Evolutionary conservation across 176 grass and related monocot species (phyloP).

Genomic region (Panicum miliaceum): DNA sequence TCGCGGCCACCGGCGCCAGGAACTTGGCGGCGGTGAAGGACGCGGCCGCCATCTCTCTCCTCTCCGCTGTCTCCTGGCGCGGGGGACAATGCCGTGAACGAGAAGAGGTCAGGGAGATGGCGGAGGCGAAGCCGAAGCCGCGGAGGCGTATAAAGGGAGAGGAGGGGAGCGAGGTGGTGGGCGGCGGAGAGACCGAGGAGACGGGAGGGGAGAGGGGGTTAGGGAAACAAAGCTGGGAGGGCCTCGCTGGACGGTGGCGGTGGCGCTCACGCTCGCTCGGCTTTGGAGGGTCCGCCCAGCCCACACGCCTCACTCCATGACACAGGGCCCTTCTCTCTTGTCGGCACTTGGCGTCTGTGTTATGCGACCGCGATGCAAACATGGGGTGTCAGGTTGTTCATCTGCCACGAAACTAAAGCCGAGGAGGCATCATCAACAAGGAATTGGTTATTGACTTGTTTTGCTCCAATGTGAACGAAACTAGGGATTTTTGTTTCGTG

Average conservation of each 20-base stretch:
- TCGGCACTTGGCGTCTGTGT: not conserved
- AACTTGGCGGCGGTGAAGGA: slow-evolving; percentile 87
- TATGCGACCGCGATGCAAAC: not conserved
- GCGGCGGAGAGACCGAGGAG: slow-evolving; percentile 59
- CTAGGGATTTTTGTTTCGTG: not conserved
- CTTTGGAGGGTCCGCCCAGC: slow-evolving; percentile 37
- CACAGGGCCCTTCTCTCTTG: not conserved
- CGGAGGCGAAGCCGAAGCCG: slow-evolving; percentile 18
- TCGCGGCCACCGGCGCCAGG: slow-evolving; percentile 54
- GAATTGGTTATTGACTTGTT: not conserved
- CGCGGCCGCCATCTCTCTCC: slow-evolving; percentile 45
- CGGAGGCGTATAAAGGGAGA: slow-evolving; percentile 50
- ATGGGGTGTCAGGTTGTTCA: not conserved
- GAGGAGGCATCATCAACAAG: not conserved
- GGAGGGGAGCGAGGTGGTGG: not conserved
- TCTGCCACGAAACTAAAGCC: not conserved
- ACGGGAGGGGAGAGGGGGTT: not conserved
- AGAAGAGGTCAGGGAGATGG: not conserved
- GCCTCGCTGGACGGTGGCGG: not conserved
- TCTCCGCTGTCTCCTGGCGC: not conserved
- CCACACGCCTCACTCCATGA: not conserved
- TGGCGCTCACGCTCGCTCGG: not conserved
- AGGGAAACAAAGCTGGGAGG: slow-evolving; percentile 15
- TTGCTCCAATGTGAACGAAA: not conserved
- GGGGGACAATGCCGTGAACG: not conserved